Base-by-base conservation (phyloP, 768 basidiomycete genomes). In the Xanthoconium purpureum region DNA sequence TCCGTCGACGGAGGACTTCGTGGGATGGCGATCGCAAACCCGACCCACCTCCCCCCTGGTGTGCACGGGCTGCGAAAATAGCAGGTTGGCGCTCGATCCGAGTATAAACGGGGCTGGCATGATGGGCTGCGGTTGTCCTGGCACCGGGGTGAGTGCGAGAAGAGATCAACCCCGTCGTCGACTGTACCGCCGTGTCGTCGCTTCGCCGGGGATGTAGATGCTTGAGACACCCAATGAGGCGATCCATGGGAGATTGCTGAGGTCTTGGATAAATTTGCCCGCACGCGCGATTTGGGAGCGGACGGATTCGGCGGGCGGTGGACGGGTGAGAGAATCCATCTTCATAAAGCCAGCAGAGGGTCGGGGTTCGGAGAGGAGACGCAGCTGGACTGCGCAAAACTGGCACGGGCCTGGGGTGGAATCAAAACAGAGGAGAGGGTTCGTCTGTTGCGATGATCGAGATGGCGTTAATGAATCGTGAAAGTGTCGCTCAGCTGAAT, bases 391-490 rank as follows among this genome's bases (percentile, higher is more conserved):
- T 47, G n/a, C 30, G 43, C 49, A 3, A 43, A 29, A n/a, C 67
- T 83, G 61, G 63, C 74, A n/a, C 62, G 62, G 0, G 60, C 73
- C 3, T 36, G 60, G 15, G 73, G 75, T 33, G 59, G 50, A 5
- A 57, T 72, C 2, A 76, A 78, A 38, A 70, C 67, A 12, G 70
- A 71, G 8, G 77, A 79, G 52, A 59, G 75, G 13, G 65, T 74
- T 13, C 67, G 73, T 49, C 81, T 63, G 82, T 81, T 12, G 88
- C 76, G 18, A 91, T 88, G 0, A 80, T 84, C 2, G 77, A 75
- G 45, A 93, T 88, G 12, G 89, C 88, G 6, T 74, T 70, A 36
- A 87, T 74, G 17, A 94, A 78, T 59, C 89, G 82, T 3, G 80
- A 75, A 0, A 80, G 71, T 0, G 77, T 78, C 2, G 84, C 78